phyloP scores from a whole-genome alignment of 1,284 basidiomycete genomes.

The Schizophyllum amplum region DNA sequence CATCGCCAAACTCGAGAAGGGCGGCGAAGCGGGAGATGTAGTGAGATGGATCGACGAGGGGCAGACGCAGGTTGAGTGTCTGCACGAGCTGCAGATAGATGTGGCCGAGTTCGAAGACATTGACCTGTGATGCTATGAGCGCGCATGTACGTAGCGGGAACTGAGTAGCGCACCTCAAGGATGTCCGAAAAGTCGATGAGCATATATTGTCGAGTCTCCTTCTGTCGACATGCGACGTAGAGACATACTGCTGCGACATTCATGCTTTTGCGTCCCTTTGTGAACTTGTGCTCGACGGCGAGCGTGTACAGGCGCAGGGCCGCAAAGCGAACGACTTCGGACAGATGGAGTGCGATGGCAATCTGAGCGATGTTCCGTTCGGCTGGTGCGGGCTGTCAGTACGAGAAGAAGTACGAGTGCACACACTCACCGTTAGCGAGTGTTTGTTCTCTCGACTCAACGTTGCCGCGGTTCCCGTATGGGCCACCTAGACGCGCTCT shows the following conservation, averaged over 20 bases:
- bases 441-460: conserved; percentile 81
- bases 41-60: conserved; percentile 92
- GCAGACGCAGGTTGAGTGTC: conserved; percentile 81
- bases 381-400: not conserved
- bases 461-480: conserved; percentile 67
- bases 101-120: conserved; percentile 95
- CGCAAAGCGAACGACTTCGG: conserved; percentile 72
- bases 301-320: conserved; percentile 90
- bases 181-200: conserved; percentile 97
- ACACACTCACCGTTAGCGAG: conserved; percentile 69
- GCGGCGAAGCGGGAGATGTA: conserved; percentile 96
- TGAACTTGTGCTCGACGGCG: conserved; percentile 91
- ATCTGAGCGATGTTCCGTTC: conserved; percentile 75
- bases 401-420: not conserved
- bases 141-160: not conserved
- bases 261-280: conserved; percentile 85
- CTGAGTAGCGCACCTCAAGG: conserved; percentile 54
- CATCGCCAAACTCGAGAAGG: conserved; percentile 94
- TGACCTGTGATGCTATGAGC: conserved; percentile 54
- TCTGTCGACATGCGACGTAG: conserved; percentile 90
- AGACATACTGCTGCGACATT: conserved; percentile 95
- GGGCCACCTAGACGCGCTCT: conserved; percentile 74
- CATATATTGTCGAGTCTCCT: conserved; percentile 90
- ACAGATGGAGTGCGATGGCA: conserved; percentile 70
- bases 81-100: conserved; percentile 94